Evolutionary conservation across 148 eudicot genomes (phyloP), one percentile per base, ranked within the genome.

Genomic region (Rhododendron ferrugineum): DNA sequence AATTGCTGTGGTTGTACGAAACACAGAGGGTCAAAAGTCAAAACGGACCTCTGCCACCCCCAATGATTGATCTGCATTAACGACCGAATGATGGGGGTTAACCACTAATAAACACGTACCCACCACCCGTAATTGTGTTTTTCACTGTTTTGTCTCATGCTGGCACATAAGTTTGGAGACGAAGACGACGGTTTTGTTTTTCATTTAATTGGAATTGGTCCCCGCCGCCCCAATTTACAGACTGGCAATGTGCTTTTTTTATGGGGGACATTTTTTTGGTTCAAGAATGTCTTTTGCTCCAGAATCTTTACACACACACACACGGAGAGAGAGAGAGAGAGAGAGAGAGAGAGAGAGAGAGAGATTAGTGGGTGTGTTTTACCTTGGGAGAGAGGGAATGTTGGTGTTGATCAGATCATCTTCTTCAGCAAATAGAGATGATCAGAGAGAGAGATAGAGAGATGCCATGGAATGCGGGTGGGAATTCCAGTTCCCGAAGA

Each of bases 131-230:
- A 58, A 62, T 32, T 64, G 32, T 62, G 40, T 75, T 32, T 32
- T 70, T 62, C 78, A 64, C 72, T 78, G 34, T 68, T 83, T 86
- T 86, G 88, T 86, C 83, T 83, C 83, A 86, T 86, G 42, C 81
- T 78, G 60, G 60, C 60, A 5, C 34, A 62, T 30, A n/a, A 36
- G 87, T 36, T 85, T 70, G 50, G 46, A 85, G 78, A 85, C 58
- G 83, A 80, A 79, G 83, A 85, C 49, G 30, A 80, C 1, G 68
- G n/a, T 32, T 32, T 30, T 56, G 50, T 40, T 23, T 28, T 11
- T 56, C 9, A 16, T 26, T 80, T 80, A 52, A 36, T 22, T 58
- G 54, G 66, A 77, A 11, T 58, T 64, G 85, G 88, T 86, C 85
- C 88, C 64, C 64, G 4, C 64, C 64, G 78, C 79, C 64, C 78